Conservation (phyloP, 768 basidiomycete genomes). For the Porpolomopsis calyptriformis region DNA sequence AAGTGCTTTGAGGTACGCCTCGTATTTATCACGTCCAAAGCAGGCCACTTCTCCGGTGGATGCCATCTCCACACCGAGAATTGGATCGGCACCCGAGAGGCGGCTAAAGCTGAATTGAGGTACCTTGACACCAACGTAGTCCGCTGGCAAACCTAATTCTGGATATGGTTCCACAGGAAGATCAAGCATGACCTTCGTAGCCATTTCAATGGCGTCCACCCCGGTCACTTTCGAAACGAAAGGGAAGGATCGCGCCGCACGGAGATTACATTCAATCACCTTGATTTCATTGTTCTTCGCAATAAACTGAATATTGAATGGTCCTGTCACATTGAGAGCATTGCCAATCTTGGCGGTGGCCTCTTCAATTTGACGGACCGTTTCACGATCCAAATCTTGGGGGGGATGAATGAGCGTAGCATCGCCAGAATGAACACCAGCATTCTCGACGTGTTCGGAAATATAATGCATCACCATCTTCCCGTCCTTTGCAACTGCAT, state of each 20-base stretch:
- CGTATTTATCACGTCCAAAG: conserved; percentile 95
- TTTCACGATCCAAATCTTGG: conserved; percentile 95
- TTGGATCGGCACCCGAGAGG: conserved; percentile 92
- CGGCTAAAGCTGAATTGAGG: conserved; percentile 99
- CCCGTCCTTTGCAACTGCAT: conserved; percentile 93
- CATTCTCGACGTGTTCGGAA: conserved; percentile 98
- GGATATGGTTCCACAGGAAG: conserved; percentile 87
- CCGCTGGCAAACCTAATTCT: conserved; percentile 70
- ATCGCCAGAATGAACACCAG: conserved; percentile 97
- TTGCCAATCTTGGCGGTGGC: conserved; percentile 97
- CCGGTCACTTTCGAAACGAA: conserved; percentile 99
- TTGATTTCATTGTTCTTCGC: conserved; percentile 99
- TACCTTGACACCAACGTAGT: conserved; percentile 98
- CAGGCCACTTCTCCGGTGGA: conserved; percentile 99
- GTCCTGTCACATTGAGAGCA: conserved; percentile 95
- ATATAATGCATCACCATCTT: conserved; percentile 99
- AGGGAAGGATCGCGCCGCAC: conserved; percentile 95
- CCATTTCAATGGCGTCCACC: conserved; percentile 96
- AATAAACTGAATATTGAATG: conserved; percentile 99
- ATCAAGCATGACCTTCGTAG: conserved; percentile 96
- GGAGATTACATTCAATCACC: conserved; percentile 98
- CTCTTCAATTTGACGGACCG: conserved; percentile 91
- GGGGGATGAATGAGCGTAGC: conserved; percentile 97
- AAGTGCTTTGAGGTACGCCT: conserved; percentile 94
- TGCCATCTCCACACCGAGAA: conserved; percentile 98